A percentile compares a stretch with the other conserved stretches of the same genome.
These are phyloP conservation scores for Yarrowia deformans DNA, from an alignment of 805 yeast species.

Conservation along the genomic window DNA sequence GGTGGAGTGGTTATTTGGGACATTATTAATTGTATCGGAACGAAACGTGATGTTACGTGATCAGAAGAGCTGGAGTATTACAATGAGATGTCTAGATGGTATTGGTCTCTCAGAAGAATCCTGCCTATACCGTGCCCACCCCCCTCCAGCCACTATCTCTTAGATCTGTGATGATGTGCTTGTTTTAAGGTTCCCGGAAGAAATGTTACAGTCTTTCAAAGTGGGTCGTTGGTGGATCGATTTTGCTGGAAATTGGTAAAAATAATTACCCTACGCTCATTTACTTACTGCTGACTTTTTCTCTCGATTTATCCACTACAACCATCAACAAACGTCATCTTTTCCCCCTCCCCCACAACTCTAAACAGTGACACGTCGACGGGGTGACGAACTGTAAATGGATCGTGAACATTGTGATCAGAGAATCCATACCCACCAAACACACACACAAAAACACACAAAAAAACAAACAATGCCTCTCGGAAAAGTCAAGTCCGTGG, in stretches of 20 bases:
- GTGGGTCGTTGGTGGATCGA: neutral
- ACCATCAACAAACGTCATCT: neutral
- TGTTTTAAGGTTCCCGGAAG: neutral
- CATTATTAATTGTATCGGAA: too few species aligned
- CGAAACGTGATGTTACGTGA: neutral
- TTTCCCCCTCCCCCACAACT: neutral
- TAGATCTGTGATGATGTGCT: constrained; percentile 2
- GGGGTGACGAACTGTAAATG: constrained; percentile 14
- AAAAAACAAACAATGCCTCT: constrained; percentile 40
- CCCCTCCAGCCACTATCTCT: neutral
- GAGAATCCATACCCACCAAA: neutral
- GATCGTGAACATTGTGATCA: neutral
- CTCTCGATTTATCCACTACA: too few species aligned
- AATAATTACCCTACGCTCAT: too few species aligned
- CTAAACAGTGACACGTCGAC: constrained; percentile 12
- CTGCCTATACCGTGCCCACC: too few species aligned
- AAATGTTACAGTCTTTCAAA: neutral
- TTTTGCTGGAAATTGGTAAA: too few species aligned
- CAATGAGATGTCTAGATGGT: too few species aligned
- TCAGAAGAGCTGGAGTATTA: neutral
- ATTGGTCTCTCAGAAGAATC: too few species aligned
- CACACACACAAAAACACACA: neutral
- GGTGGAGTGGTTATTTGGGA: too few species aligned
- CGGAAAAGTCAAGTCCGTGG: constrained; percentile 73
- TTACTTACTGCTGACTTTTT: too few species aligned